Evolutionary conservation across 2,329 filamentous ascomycete species (phyloP), one percentile per base, ranked within the genome.

Genomic region (Aspergillus latus): DNA sequence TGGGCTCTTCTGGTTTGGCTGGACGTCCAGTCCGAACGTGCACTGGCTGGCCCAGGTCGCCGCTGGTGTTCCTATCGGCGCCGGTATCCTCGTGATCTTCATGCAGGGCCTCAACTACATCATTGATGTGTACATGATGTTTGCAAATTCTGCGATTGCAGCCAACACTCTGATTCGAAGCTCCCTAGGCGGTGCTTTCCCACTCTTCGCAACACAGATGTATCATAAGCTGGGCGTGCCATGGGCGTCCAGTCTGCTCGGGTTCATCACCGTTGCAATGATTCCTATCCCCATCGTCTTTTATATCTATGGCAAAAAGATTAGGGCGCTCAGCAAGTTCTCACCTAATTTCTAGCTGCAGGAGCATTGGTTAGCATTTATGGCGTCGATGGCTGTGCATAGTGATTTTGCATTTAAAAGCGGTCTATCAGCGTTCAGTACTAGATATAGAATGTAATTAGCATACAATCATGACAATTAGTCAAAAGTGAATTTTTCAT

Each of bases 1-100:
- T 40, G 77, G 78, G 37, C 65, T 80, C 5, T 80, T 80, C 61
- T 78, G 76, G 74, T 80, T 79, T 57, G 77, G 72, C 11, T 81
- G 79, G 79, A 73, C 73, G 7, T 74, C 74, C 0, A 70, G 68
- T 48, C 68, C 68, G 2, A 58, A 69, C 30, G 73, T 77, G 34
- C 72, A 68, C 10, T 80, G 77, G 77, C 73, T 78, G 13, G 71
- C 75, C 1, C 76, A 78, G 39, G 74, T 78, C 1, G 63, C 80
- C 3, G 69, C 75, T 4, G 76, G 74, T 1, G 62, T 78, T 0
- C 71, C 71, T 39, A 71, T 78, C 26, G 79, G 78, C 0, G 73
- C 75, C 58, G 71, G 72, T 4, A 68, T 73, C 52, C 65, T 74
- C 54, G 69, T 80, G 21, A 74, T 66, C 54, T 79, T 72, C 72